A percentile compares a stretch with the other conserved stretches of the same genome.
Evolutionary conservation across 805 yeast genomes (phyloP).

Genomic region (Sporopachydermia quercuum): DNA sequence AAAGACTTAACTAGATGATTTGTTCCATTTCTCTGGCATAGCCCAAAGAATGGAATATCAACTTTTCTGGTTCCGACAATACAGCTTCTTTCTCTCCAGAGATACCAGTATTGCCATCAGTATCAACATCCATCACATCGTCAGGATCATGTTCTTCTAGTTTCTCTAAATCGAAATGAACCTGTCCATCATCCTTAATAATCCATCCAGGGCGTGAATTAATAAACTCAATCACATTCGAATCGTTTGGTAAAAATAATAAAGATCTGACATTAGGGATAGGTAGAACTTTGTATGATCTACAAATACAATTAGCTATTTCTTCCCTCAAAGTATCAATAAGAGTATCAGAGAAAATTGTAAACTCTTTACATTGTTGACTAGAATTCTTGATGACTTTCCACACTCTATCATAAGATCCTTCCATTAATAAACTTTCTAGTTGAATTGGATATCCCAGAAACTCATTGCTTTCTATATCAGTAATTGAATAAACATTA

Average conservation of each 20-base stretch:
- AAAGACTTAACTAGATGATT: conserved; percentile 47
- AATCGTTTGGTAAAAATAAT: conserved; percentile 51
- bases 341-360: conserved; percentile 60
- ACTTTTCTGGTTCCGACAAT: conserved; percentile 18
- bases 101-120: conserved; percentile 22
- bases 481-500: conserved; percentile 22
- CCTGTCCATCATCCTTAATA: conserved; percentile 29
- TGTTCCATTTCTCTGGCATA: conserved; percentile 90
- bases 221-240: conserved; percentile 38
- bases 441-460: conserved; percentile 75
- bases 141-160: conserved; percentile 14
- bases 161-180: conserved; percentile 18
- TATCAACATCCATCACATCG: conserved; percentile 21
- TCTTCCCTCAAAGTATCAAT: conserved; percentile 71
- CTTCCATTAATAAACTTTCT: conserved; percentile 92
- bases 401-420: conserved; percentile 88
- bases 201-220: conserved; percentile 40
- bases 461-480: conserved; percentile 52
- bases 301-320: conserved; percentile 72
- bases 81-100: conserved; percentile 10
- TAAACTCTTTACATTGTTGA: conserved; percentile 54
- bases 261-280: conserved; percentile 69
- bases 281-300: conserved; percentile 64
- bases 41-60: conserved; percentile 59
- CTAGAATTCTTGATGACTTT: conserved; percentile 44